phyloP scores from a whole-genome alignment of 1,284 basidiomycete species.

The Marasmius sp. region DNA sequence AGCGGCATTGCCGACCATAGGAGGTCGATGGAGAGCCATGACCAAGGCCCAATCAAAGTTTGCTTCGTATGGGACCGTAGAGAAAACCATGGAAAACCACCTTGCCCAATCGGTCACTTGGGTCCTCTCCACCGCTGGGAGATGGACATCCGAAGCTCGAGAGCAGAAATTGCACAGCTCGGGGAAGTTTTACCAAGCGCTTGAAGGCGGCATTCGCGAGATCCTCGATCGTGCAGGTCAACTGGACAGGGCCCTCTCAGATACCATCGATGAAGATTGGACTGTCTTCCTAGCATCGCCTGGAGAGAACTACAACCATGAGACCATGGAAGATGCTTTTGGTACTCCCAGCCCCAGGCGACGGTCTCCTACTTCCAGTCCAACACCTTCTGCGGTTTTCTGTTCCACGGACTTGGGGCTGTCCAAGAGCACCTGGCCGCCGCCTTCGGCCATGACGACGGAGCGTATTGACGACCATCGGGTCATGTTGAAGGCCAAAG shows the following conservation, averaged over 20 bases:
- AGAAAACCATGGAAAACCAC: neutral
- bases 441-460: no score
- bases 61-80: neutral
- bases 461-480: neutral
- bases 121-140: neutral
- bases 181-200: neutral
- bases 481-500: neutral
- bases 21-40: neutral
- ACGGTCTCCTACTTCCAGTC: neutral
- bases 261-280: constrained; percentile 3
- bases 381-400: neutral
- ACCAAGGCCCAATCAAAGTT: constrained; percentile 1
- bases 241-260: neutral
- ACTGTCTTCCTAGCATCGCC: neutral
- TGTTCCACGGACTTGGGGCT: neutral
- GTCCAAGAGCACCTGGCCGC: neutral
- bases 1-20: neutral
- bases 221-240: neutral
- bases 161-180: no score
- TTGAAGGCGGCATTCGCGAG: neutral
- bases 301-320: neutral
- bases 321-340: constrained; percentile 4
- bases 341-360: neutral
- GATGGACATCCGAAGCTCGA: neutral
- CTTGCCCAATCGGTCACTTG: neutral